These are phyloP conservation scores for Buxus sempervirens DNA, from an alignment of 164 flowering plant species.

Conservation along the genomic window DNA sequence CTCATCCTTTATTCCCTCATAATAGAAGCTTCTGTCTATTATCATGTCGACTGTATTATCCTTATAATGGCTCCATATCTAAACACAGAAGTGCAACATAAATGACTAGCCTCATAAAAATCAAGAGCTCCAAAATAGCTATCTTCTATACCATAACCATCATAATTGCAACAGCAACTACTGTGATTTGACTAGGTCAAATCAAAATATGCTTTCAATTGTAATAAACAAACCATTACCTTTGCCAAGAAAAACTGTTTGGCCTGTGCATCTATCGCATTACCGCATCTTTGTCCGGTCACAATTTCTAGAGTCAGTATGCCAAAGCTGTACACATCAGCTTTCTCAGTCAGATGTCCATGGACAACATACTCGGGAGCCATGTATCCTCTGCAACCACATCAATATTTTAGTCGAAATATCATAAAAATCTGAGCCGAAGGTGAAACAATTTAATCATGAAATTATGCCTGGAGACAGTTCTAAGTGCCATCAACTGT, in stretches of 20 bases:
- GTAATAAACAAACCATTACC: neutral
- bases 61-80: constrained; percentile 19
- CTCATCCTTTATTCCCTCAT: constrained; percentile 8
- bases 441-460: too few species aligned
- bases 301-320: neutral
- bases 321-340: constrained; percentile 10
- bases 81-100: neutral
- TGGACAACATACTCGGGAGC: constrained; percentile 11
- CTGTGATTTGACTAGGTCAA: too few species aligned
- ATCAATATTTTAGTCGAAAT: neutral
- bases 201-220: too few species aligned
- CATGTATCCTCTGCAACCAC: constrained; percentile 7
- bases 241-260: constrained; percentile 8
- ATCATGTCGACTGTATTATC: constrained; percentile 5
- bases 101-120: too few species aligned
- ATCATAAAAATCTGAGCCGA: too few species aligned
- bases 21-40: constrained; percentile 9
- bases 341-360: constrained; percentile 7
- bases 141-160: too few species aligned
- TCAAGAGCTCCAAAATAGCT: too few species aligned
- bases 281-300: neutral
- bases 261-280: neutral
- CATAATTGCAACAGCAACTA: too few species aligned
- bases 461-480: too few species aligned
- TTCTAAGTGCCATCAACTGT: neutral